Evolutionary conservation across 106 monocot genomes (phyloP), one percentile per base, ranked within the genome.

Genomic region (Platanthera zijinensis): DNA sequence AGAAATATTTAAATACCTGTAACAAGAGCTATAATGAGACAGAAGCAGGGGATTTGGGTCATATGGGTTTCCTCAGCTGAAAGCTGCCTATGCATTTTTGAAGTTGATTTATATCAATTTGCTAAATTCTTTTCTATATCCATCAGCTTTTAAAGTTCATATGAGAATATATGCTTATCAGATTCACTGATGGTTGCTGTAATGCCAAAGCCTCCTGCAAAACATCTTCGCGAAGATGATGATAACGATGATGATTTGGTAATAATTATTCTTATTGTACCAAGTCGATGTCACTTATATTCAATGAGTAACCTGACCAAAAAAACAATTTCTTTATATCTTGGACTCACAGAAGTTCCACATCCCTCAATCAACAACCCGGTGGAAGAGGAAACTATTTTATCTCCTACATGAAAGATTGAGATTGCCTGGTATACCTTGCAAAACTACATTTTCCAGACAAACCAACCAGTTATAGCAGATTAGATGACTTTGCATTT

Each of bases 161-260:
- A 3, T 39, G n/a, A 8, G 10, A 69, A 67, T 49, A 15, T 17
- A n/a, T 12, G 69, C 51, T 76, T 12, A 10, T 3, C 83, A 99
- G 97, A 99, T 82, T 85, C 87, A 74, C 74, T 99, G 10, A 80
- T 89, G 25, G 89, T 85, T 79, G 97, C 91, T 63, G 97, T 99
- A 49, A 68, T 90, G 61, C 97, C 97, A 45, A 89, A 87, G 67
- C 84, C 86, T 73, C 97, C 97, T 83, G 87, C 97, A 72, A 88
- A 88, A 72, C 91, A 99, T 86, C 86, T 99, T 48, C 89, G 67
- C 15, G 91, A 84, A 17, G 89, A 78, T 62, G 84, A 86, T 4
- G 89, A 87, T 48, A 85, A 91, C 0, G 91, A 93, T 13, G 91
- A 93, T 64, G 94, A 90, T 19, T 79, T 93, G 90, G 95, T 92